phyloP scores from a whole-genome alignment of 2,329 filamentous ascomycete species.

The Cladobotryum mycophilum region DNA sequence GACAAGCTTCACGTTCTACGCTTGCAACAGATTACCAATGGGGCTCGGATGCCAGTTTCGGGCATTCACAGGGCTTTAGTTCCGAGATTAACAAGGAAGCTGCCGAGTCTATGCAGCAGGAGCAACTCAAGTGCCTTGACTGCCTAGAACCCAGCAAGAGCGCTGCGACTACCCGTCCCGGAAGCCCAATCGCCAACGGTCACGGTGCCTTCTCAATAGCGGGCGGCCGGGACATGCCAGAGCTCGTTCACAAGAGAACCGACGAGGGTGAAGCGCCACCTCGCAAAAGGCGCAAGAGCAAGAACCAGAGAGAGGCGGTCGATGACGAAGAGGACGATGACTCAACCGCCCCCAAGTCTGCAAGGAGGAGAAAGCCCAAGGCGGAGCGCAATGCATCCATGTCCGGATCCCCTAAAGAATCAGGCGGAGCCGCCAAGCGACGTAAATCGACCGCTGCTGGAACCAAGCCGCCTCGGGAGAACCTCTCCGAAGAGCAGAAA shows the following conservation, averaged over 20 bases:
- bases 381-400: conserved; percentile 28
- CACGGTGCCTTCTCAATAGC: conserved; percentile 12
- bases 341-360: conserved; percentile 22
- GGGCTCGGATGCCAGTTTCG: conserved; percentile 64
- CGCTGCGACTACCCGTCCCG: conserved; percentile 51
- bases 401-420: conserved; percentile 23
- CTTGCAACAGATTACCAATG: conserved; percentile 49
- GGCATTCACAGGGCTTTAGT: conserved; percentile 50
- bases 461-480: conserved; percentile 53
- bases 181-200: conserved; percentile 42
- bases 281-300: conserved; percentile 51
- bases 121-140: conserved; percentile 49
- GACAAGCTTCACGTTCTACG: conserved; percentile 26
- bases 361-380: conserved; percentile 45
- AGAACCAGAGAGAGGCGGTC: conserved; percentile 35
- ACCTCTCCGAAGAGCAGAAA: conserved; percentile 76
- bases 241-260: neutral
- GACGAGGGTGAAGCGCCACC: conserved; percentile 31
- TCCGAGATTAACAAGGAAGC: conserved; percentile 52
- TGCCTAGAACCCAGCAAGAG: conserved; percentile 54
- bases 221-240: neutral
- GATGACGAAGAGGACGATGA: conserved; percentile 39
- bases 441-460: conserved; percentile 41
- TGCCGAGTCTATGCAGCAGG: conserved; percentile 48
- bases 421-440: conserved; percentile 35